Evolutionary conservation across 179 eudicot species (phyloP).

Genomic region (Carnegiea gigantea): DNA sequence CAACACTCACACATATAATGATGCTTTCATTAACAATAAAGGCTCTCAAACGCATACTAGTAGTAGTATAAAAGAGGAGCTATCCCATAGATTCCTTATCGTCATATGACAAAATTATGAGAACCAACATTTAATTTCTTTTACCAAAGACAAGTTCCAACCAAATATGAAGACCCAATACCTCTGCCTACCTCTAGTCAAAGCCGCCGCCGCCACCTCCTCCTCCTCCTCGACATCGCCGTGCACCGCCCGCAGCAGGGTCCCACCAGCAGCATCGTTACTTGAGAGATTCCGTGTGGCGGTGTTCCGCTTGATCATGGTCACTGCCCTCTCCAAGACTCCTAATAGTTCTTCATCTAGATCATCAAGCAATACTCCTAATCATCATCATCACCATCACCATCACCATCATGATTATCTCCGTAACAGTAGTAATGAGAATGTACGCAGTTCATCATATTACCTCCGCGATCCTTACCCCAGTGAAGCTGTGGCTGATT

Average conservation of each 20-base stretch:
- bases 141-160: slow-evolving; percentile 12
- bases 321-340: slow-evolving; percentile 62
- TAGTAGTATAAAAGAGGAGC: slow-evolving; percentile 16
- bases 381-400: not conserved
- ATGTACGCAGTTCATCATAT: slow-evolving; percentile 29
- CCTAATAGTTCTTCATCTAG: not conserved
- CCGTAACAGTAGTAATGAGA: slow-evolving; percentile 9
- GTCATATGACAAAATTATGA: not conserved
- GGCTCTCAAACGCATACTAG: not conserved
- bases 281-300: slow-evolving; percentile 71
- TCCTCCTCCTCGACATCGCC: not conserved
- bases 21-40: slow-evolving; percentile 9
- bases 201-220: slow-evolving; percentile 32
- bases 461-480: slow-evolving; percentile 50
- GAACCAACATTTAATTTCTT: not conserved
- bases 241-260: slow-evolving; percentile 1
- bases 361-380: slow-evolving; percentile 1
- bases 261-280: slow-evolving; percentile 35
- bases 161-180: slow-evolving; percentile 41
- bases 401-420: not conserved
- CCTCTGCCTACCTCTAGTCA: slow-evolving; percentile 66
- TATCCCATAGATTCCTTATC: slow-evolving; percentile 34
- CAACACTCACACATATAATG: slow-evolving; percentile 13
- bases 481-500: slow-evolving; percentile 80
- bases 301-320: slow-evolving; percentile 71